These are phyloP conservation scores for Beta lomatogona DNA, from an alignment of 179 eudicot genomes.

Conservation along the genomic window DNA sequence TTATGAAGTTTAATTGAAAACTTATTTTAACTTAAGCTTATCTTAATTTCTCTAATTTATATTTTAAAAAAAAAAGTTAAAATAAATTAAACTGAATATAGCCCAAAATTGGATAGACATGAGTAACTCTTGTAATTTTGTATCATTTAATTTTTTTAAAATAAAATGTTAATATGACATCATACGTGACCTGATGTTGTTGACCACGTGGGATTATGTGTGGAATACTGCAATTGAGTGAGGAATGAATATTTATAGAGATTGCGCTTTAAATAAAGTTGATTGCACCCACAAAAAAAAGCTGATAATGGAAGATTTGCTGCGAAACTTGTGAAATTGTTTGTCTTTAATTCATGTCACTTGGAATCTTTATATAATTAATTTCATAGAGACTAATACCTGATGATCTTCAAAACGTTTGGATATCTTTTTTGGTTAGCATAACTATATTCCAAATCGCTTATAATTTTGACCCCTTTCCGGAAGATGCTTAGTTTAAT, in stretches of 20 bases:
- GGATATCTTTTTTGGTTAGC: slow-evolving; percentile 12
- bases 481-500: neutral
- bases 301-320: slow-evolving; percentile 22
- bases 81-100: too few species aligned
- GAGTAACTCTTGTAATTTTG: too few species aligned
- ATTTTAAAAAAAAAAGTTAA: too few species aligned
- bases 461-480: neutral
- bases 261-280: slow-evolving; percentile 19
- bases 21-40: too few species aligned
- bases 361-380: slow-evolving; percentile 16
- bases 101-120: too few species aligned
- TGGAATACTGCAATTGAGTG: slow-evolving; percentile 15
- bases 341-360: slow-evolving; percentile 14
- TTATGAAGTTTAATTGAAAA: too few species aligned
- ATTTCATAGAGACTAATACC: neutral
- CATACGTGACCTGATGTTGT: neutral
- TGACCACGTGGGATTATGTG: slow-evolving; percentile 18
- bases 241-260: slow-evolving; percentile 7
- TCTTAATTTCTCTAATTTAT: too few species aligned
- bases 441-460: slow-evolving; percentile 12
- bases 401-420: neutral
- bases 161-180: neutral
- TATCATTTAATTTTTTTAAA: too few species aligned
- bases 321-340: neutral
- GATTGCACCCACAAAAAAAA: neutral